Evolutionary conservation across 73 alveolate species (phyloP).

Genomic region (Paramecium caudatum): DNA sequence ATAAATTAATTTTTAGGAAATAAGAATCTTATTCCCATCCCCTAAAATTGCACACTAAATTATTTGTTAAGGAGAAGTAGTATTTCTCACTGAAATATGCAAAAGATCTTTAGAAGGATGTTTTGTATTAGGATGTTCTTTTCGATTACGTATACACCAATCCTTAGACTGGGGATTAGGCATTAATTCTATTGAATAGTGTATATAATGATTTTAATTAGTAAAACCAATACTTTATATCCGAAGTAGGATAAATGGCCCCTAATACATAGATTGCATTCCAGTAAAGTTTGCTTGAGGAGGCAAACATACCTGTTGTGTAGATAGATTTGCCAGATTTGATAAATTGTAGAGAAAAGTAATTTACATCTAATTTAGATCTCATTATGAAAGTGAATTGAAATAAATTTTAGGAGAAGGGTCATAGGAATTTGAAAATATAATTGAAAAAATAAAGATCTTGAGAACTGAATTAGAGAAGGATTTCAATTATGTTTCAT

Average conservation of each 20-base stretch:
- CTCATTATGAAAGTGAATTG: not conserved
- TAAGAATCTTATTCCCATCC: not conserved
- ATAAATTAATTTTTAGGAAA: not conserved
- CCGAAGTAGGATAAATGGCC: slow-evolving; percentile 11
- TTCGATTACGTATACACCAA: slow-evolving; percentile 26
- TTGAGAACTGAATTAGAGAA: not conserved
- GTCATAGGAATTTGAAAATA: not conserved
- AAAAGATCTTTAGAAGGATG: slow-evolving; percentile 15
- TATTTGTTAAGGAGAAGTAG: not conserved
- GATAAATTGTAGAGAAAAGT: not conserved
- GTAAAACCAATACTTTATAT: not conserved
- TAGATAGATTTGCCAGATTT: not conserved
- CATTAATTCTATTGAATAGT: slow-evolving; percentile 20
- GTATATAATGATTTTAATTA: not conserved
- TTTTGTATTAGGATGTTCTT: not conserved
- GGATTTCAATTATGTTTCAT: not conserved
- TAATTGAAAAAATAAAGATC: not conserved
- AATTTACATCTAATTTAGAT: not conserved
- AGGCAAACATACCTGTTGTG: not conserved
- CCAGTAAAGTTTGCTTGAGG: not conserved
- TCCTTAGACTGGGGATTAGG: not conserved
- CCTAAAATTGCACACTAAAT: not conserved
- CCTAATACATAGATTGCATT: not conserved
- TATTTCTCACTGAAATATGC: not conserved
- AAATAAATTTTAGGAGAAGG: slow-evolving; percentile 2